These are phyloP conservation scores for Linnemannia elongata DNA, from an alignment of 192 early-diverging fungal genomes.

Conservation along the genomic window DNA sequence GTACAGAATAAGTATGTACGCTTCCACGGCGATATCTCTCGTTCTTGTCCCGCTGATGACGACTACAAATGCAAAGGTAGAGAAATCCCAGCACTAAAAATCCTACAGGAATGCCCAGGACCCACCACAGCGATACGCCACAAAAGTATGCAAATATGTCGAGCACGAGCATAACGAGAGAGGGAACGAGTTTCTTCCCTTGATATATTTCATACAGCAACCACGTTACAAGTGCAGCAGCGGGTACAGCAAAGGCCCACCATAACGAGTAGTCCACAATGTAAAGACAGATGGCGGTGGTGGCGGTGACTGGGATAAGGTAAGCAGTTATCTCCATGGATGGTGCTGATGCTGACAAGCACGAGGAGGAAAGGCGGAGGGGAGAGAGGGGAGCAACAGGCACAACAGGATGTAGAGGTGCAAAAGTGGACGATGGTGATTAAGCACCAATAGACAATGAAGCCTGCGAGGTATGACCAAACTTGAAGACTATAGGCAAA, in stretches of 20 bases:
- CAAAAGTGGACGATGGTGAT: not conserved
- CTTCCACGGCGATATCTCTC: conserved; percentile 6
- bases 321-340: not conserved
- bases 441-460: not conserved
- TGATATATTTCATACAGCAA: not conserved
- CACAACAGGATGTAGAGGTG: too few species aligned
- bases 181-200: too few species aligned
- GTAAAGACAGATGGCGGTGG: not conserved
- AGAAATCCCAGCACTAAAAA: too few species aligned
- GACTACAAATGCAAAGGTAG: not conserved
- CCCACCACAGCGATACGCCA: too few species aligned
- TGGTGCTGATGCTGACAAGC: not conserved
- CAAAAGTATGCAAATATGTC: too few species aligned
- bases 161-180: too few species aligned
- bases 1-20: not conserved
- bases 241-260: not conserved
- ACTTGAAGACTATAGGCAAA: not conserved
- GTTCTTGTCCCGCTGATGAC: not conserved
- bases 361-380: not conserved
- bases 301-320: not conserved
- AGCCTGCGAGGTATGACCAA: not conserved
- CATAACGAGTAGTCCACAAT: not conserved
- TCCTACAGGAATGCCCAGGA: too few species aligned
- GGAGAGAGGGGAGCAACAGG: not conserved
- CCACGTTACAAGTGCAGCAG: not conserved